Base-by-base conservation (phyloP, 305 asterid species). In the Fraxinus baroniana region DNA sequence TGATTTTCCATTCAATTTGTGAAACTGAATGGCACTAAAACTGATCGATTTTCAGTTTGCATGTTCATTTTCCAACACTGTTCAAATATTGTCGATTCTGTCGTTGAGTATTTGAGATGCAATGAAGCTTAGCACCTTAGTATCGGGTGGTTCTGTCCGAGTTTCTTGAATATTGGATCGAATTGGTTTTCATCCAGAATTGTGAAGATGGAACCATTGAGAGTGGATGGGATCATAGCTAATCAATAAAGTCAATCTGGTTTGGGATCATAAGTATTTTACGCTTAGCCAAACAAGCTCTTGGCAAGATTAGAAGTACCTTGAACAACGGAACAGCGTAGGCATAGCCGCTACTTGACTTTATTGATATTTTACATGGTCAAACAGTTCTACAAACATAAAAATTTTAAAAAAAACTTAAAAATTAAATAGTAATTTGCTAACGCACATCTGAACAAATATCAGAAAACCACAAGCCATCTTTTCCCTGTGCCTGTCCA, bases 381-480 rank as follows among this genome's bases (percentile, higher is more conserved):
- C 71, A 62, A 18, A 20, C 71, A 62, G 39, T 30, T 13, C 39
- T 12, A 4, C 22, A 70, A 70, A 70, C 37, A 30, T 70, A 15
- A 32, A 30, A 70, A 30, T 70, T 6, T 15, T 70, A 66, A 1
- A 30, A 66, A 70, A 70, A 10, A 15, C 60, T 68, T 30, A 28
- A 28, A 30, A 68, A 9, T 5, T 10, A 32, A 70, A 30, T 30
- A 32, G 20, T 64, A 85, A 17, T 84, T 52, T 80, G 37, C 80
- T 85, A 87, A 9, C 77, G 70, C 28, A 78, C 37, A 73, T 89
- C 85, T 78, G 83, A 76, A 83, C 94, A 91, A 28, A 91, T 88
- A 86, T 90, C 79, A 81, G 87, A 92, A 81, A 93, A 91, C 86
- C 95, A 90, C 83, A 89, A 79, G 76, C 84, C 79, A 32, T 86